Evolutionary conservation across 1,284 basidiomycete species (phyloP).

Genomic region (Moniliella sp.): DNA sequence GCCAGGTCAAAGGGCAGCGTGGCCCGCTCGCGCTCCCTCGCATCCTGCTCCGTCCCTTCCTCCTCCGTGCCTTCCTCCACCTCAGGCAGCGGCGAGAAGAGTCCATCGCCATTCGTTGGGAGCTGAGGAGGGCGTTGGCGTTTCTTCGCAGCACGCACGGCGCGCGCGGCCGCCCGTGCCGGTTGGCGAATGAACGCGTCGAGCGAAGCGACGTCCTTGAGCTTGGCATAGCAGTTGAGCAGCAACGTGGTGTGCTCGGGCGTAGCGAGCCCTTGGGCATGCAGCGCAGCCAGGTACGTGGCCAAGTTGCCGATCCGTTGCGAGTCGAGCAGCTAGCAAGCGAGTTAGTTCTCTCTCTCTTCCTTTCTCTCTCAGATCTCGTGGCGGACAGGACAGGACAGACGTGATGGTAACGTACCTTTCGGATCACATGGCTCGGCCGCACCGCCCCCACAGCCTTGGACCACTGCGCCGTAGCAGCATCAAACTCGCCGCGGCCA

Average conservation of each 20-base stretch:
- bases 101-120: conserved; percentile 35
- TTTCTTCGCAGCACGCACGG: not conserved
- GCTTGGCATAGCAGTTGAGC: conserved; percentile 65
- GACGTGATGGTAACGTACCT: conserved; percentile 3
- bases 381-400: not conserved
- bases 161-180: conserved; percentile 1
- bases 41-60: not conserved
- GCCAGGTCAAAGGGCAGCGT: conserved; percentile 81
- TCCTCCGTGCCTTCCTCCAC: conserved; percentile 1
- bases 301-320: conserved; percentile 85
- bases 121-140: conserved; percentile 1
- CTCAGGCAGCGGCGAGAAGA: conserved; percentile 1
- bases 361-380: not conserved
- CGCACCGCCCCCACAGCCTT: conserved; percentile 71
- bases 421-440: conserved; percentile 86
- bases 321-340: conserved; percentile 65
- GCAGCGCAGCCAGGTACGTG: conserved; percentile 82
- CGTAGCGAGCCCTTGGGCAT: conserved; percentile 67
- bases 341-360: not conserved
- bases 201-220: conserved; percentile 66
- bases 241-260: conserved; percentile 79
- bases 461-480: conserved; percentile 72
- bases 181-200: conserved; percentile 63
- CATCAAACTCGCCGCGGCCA: conserved; percentile 70
- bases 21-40: conserved; percentile 2